Evolutionary conservation across 2,329 filamentous ascomycete species (phyloP).

Genomic region (Cladophialophora immunda): DNA sequence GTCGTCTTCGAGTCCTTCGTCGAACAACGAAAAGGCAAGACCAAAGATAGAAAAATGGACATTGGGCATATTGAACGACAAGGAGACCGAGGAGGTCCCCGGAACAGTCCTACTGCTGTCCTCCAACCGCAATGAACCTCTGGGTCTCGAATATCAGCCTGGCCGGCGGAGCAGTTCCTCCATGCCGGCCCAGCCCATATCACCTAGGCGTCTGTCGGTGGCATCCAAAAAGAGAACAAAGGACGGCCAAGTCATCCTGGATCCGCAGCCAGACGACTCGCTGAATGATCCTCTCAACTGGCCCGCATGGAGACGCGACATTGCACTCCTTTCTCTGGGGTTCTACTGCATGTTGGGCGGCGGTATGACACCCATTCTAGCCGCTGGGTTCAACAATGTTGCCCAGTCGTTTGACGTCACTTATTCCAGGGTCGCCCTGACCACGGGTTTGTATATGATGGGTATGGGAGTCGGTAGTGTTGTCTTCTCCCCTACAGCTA

Average conservation of each 20-base stretch:
- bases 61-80: slow-evolving; percentile 85
- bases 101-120: slow-evolving; percentile 71
- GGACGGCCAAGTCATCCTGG: slow-evolving; percentile 84
- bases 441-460: slow-evolving; percentile 93
- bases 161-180: slow-evolving; percentile 59
- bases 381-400: slow-evolving; percentile 87
- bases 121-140: slow-evolving; percentile 68
- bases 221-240: slow-evolving; percentile 75
- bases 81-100: slow-evolving; percentile 83
- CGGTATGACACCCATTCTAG: slow-evolving; percentile 88
- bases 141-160: slow-evolving; percentile 68
- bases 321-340: slow-evolving; percentile 80
- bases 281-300: slow-evolving; percentile 93
- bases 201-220: slow-evolving; percentile 45
- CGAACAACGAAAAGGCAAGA: slow-evolving; percentile 22
- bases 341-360: slow-evolving; percentile 94
- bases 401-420: slow-evolving; percentile 71
- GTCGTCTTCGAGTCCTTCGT: slow-evolving; percentile 16
- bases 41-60: slow-evolving; percentile 57
- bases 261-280: slow-evolving; percentile 91
- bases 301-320: slow-evolving; percentile 81
- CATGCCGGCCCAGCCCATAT: slow-evolving; percentile 54
- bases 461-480: slow-evolving; percentile 87
- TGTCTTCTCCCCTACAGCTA: slow-evolving; percentile 86
- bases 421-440: slow-evolving; percentile 79